Evolutionary conservation across 306 rosid genomes (phyloP).

Genomic region (Prunus dulcis): DNA sequence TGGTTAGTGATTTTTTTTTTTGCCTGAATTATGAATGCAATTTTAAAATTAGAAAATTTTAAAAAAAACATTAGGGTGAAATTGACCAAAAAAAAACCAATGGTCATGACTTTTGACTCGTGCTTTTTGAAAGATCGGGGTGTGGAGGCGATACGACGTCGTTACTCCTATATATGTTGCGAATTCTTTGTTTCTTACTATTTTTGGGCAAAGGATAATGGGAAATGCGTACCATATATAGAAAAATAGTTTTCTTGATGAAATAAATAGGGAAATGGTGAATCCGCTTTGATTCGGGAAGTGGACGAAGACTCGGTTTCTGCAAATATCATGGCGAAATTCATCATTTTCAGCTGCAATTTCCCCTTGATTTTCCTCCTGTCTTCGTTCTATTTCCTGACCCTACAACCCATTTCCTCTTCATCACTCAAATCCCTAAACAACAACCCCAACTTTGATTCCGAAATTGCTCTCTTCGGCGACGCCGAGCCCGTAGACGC

Average conservation of each 20-base stretch:
- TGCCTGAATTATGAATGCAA: no score
- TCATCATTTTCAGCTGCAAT: conserved; percentile 6
- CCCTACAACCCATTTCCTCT: conserved; percentile 34
- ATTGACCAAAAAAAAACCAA: background rate
- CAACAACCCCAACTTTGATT: conserved; percentile 38
- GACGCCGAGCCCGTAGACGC: conserved; percentile 41
- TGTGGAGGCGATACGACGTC: background rate
- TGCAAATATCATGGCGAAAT: conserved; percentile 36
- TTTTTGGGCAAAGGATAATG: background rate
- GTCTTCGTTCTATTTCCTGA: conserved; percentile 21
- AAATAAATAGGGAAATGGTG: background rate
- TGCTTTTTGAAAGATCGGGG: background rate
- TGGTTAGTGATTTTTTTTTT: background rate
- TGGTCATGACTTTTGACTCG: background rate
- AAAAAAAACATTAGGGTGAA: no score
- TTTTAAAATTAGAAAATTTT: no score
- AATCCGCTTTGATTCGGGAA: conserved; percentile 9
- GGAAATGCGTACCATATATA: background rate
- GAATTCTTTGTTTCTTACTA: background rate
- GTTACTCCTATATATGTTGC: background rate
- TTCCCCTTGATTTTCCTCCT: conserved; percentile 18
- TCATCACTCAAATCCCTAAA: conserved; percentile 13
- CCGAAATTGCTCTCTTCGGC: conserved; percentile 44
- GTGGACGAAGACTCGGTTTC: background rate
- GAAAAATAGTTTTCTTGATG: background rate